phyloP scores from a whole-genome alignment of 2,329 filamentous ascomycete species.

The Diaporthe sp. region DNA sequence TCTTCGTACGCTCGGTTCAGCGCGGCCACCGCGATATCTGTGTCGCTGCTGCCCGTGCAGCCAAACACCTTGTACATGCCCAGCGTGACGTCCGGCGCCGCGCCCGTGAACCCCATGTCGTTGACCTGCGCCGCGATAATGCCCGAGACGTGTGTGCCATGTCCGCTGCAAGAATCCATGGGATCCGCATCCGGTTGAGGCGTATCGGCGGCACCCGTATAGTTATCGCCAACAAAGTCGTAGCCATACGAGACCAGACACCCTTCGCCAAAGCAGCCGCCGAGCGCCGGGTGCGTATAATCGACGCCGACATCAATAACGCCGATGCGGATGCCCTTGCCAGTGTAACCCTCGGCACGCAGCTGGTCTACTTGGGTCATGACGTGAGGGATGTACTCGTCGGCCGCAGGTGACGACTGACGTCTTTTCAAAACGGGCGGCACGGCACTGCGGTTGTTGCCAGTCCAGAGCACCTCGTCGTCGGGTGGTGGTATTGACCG shows the following conservation, averaged over 20 bases:
- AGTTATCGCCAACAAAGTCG: constrained; percentile 4
- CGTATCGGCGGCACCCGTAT: neutral
- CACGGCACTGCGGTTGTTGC: neutral
- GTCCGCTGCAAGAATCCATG: neutral
- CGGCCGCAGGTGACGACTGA: neutral
- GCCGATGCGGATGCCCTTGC: neutral
- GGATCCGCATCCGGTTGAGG: neutral
- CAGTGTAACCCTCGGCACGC: constrained; percentile 5
- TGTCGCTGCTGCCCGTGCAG: constrained; percentile 1
- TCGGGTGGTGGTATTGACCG: neutral
- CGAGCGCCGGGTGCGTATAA: constrained; percentile 56
- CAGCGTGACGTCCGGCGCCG: neutral
- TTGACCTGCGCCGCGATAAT: neutral
- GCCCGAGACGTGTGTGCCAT: neutral
- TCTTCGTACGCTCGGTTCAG: constrained; percentile 10
- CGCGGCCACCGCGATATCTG: neutral
- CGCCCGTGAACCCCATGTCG: constrained; percentile 9
- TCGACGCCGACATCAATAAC: constrained; percentile 54
- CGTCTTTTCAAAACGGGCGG: constrained; percentile 6
- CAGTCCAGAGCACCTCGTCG: constrained; percentile 22
- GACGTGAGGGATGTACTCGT: constrained; percentile 5
- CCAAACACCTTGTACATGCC: constrained; percentile 10
- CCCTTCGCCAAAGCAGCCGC: constrained; percentile 53
- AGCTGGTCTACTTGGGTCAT: neutral
- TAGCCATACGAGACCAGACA: constrained; percentile 11